Percentiles rank a stretch among this genome's conserved stretches.
These are phyloP conservation scores for Styphnolobium japonicum DNA, from an alignment of 306 rosid genomes.

Conservation along the genomic window DNA sequence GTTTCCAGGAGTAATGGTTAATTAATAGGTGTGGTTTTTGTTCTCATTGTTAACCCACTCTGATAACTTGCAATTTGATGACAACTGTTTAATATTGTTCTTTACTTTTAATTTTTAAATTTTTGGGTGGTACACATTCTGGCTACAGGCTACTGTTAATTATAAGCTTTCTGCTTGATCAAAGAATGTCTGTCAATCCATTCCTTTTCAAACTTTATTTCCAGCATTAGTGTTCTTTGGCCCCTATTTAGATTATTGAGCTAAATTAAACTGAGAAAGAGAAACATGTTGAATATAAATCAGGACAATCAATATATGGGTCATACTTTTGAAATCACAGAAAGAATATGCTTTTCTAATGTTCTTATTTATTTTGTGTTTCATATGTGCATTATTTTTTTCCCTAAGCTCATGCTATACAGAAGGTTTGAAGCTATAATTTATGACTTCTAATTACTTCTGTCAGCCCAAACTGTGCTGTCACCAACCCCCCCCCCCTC, in stretches of 20 bases:
- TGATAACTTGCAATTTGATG: neutral
- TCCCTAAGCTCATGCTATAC: neutral
- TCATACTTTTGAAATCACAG: neutral
- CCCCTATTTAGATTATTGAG: neutral
- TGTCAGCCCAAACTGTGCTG: neutral
- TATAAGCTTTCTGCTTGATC: neutral
- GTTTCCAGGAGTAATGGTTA: neutral
- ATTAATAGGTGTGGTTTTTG: neutral
- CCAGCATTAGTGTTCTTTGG: neutral
- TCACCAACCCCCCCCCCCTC: too few relatives aligned
- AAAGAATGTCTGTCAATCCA: neutral
- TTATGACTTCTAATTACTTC: neutral
- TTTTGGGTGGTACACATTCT: neutral
- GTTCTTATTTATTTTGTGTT: conserved; percentile 3
- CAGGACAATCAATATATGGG: conserved; percentile 2
- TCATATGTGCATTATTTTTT: neutral
- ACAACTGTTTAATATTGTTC: neutral
- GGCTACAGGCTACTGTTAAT: neutral
- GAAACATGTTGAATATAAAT: neutral
- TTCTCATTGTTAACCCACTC: neutral
- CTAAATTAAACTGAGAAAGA: neutral
- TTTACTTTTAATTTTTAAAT: neutral
- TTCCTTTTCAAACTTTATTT: neutral
- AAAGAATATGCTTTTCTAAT: neutral
- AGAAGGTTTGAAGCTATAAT: neutral